Evolutionary conservation across 768 basidiomycete genomes (phyloP).

Genomic region (Sarcodon sp.): DNA sequence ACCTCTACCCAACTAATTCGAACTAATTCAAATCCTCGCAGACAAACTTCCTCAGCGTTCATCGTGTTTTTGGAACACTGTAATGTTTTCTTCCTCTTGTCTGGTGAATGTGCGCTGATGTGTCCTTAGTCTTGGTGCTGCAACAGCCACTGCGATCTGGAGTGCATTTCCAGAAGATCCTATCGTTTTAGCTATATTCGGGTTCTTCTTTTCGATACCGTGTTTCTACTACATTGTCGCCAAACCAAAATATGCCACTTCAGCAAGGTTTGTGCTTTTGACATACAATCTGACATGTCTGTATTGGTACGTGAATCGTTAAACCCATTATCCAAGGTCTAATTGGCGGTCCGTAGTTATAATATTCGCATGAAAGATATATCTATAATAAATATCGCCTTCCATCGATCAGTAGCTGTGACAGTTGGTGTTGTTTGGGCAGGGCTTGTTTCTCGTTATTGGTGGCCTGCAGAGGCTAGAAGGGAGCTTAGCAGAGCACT

Average conservation of each 20-base stretch:
- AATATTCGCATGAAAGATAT: constrained; percentile 59
- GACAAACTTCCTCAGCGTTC: constrained; percentile 79
- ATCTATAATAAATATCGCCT: constrained; percentile 57
- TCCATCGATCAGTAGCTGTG: constrained; percentile 70
- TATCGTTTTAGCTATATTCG: constrained; percentile 63
- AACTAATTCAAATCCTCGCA: constrained; percentile 17
- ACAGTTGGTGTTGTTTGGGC: constrained; percentile 85
- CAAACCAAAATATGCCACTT: constrained; percentile 62
- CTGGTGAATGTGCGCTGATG: neutral
- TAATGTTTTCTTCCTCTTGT: constrained; percentile 22
- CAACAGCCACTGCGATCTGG: constrained; percentile 61
- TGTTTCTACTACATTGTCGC: constrained; percentile 88
- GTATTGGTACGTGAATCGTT: constrained; percentile 19
- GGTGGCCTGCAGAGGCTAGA: constrained; percentile 95
- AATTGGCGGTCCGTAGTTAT: constrained; percentile 35
- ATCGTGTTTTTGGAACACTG: constrained; percentile 82
- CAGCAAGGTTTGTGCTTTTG: constrained; percentile 69
- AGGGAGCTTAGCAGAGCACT: constrained; percentile 75
- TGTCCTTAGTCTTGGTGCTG: constrained; percentile 56
- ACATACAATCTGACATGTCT: constrained; percentile 83
- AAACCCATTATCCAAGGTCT: constrained; percentile 3
- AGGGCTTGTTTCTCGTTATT: constrained; percentile 71
- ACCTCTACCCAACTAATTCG: neutral
- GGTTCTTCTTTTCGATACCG: constrained; percentile 83
- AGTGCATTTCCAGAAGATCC: constrained; percentile 67